A percentile compares a stretch with the other conserved stretches of the same genome.
phyloP scores from a whole-genome alignment of 768 basidiomycete genomes.

The Xerocomellus intermedius region DNA sequence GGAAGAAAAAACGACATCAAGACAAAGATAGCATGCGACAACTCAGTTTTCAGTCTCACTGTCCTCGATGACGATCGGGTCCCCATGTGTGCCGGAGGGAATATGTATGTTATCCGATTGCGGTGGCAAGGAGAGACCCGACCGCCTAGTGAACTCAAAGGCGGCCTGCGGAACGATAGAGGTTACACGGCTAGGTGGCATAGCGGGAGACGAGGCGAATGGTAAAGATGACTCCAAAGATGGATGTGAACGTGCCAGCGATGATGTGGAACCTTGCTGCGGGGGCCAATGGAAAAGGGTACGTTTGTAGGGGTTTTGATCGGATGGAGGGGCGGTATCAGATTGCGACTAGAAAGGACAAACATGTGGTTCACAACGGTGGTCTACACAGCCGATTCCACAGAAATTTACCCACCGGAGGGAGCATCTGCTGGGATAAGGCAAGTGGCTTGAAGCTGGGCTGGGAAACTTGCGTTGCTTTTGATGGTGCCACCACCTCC shows the following conservation, averaged over 20 bases:
- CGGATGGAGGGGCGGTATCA: not conserved
- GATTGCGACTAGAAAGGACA: conserved; percentile 7
- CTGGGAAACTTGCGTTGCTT: not conserved
- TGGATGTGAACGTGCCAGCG: not conserved
- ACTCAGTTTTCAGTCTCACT: conserved; percentile 15
- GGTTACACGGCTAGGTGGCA: not conserved
- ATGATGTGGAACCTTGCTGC: not conserved
- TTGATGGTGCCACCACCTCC: not conserved
- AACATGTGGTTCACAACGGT: not conserved
- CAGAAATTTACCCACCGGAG: conserved; percentile 14
- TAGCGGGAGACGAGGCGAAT: not conserved
- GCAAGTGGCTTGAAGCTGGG: not conserved
- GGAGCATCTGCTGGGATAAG: not conserved
- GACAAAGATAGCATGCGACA: not conserved
- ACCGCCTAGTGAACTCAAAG: conserved; percentile 1
- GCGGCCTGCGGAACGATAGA: not conserved
- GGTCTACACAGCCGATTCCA: not conserved
- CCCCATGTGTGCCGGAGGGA: conserved; percentile 13
- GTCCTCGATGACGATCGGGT: conserved; percentile 28
- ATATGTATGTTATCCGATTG: not conserved
- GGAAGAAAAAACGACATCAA: not conserved
- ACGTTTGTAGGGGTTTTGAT: not conserved
- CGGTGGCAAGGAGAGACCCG: conserved; percentile 1
- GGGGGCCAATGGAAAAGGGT: not conserved
- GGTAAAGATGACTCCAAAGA: not conserved